Evolutionary conservation across 352 stramenopile species (phyloP).

Genomic region (Phytopythium delawarense): DNA sequence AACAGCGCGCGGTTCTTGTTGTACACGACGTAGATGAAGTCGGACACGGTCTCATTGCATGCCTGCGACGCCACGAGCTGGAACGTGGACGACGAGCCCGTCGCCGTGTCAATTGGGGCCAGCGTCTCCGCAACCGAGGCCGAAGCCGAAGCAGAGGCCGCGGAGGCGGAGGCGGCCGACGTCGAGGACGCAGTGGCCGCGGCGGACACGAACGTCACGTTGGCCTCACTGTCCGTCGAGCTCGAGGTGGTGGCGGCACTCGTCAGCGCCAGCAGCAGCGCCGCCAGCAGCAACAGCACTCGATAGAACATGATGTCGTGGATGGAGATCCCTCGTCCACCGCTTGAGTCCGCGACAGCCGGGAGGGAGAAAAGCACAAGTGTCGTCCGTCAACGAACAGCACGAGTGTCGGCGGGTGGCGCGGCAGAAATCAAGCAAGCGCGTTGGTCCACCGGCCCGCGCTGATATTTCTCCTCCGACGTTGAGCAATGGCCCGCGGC

Average conservation of each 20-base stretch:
- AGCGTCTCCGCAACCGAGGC: constrained; percentile 8
- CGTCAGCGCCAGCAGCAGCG: constrained; percentile 16
- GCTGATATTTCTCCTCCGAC: not conserved
- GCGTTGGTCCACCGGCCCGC: not conserved
- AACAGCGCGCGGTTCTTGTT: constrained; percentile 50
- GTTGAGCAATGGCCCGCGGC: not conserved
- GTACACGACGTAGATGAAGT: constrained; percentile 43
- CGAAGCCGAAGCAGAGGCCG: constrained; percentile 7
- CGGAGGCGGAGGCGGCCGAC: constrained; percentile 2
- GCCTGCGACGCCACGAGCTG: constrained; percentile 33
- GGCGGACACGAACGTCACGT: constrained; percentile 1
- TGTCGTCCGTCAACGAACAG: not conserved
- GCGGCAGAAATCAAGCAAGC: not conserved
- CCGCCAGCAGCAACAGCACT: constrained; percentile 5
- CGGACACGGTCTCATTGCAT: constrained; percentile 40
- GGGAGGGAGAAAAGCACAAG: not conserved
- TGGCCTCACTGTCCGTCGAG: constrained; percentile 7
- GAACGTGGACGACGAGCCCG: constrained; percentile 43
- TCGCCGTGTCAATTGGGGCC: constrained; percentile 28
- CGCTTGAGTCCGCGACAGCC: not conserved
- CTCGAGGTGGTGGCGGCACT: constrained; percentile 12
- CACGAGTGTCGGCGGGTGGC: not conserved
- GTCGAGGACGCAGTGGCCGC: constrained; percentile 8
- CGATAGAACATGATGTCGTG: not conserved
- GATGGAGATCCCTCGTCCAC: not conserved